Evolutionary conservation across 495 filamentous ascomycete genomes (phyloP), one percentile per base, ranked within the genome.

Genomic region (Pyrenula massariospora): DNA sequence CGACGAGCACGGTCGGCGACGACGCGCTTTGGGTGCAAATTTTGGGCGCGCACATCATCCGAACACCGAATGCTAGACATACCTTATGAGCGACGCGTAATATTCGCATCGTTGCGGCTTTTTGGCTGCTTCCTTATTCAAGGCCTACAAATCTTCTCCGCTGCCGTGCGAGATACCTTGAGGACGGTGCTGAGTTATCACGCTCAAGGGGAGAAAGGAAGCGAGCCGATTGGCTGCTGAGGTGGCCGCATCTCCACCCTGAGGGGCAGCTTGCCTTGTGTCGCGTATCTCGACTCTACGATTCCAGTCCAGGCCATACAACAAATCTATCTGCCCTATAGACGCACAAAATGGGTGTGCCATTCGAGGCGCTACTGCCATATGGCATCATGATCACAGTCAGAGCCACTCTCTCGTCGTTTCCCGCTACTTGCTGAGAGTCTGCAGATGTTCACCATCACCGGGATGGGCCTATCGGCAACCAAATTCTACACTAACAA

Each of bases 311-410:
- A 48, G 42, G 11, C 19, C 11, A 11, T 48, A 11, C 42, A 48
- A 11, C 42, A 48, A 48, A 48, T 48, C 42, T 48, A 48, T 48
- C 42, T 19, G 48, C 31, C 1, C 22, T 23, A 11, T 25, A 23
- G 23, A 21, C 12, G 10, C 56, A 57, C 79, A 79, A 65, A 52
- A 97, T 97, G 93, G 89, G 86, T 69, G 83, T 98, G 60, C 93
- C 93, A 54, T 97, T 97, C 76, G 93, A 98, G 79, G 84, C 91
- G 58, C 75, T 98, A 63, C 72, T 98, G 68, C 93, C 93, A 52
- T 97, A 95, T 75, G 93, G 80, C 62, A 91, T 96, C 78, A 88
- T 94, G 73, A 68, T 91, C 54, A 77, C 71, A 68, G 91, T 96
- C 77, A 70, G 89, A 77, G 57, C 58, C 55, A n/a, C 55, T 59